Evolutionary conservation across 2,329 filamentous ascomycete genomes (phyloP).

Genomic region (Fonsecaea pedrosoi): DNA sequence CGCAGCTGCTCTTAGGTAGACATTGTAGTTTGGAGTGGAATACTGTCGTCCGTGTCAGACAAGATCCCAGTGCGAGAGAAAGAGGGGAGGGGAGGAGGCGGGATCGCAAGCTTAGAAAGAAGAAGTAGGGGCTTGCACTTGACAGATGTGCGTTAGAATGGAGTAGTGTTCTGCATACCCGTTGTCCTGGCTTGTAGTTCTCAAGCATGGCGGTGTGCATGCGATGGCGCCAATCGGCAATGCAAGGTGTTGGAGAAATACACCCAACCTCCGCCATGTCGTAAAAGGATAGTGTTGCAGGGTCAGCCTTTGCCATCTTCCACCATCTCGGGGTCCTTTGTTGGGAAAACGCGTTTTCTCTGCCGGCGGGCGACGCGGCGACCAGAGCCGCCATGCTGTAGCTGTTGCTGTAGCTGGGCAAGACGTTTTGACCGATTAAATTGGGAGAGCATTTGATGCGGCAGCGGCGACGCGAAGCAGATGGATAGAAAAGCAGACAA

Average conservation of each 20-base stretch:
- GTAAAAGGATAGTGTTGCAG: constrained; percentile 40
- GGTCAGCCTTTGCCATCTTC: constrained; percentile 56
- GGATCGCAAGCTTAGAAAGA: constrained; percentile 10
- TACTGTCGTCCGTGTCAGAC: constrained; percentile 30
- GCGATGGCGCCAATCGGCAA: constrained; percentile 45
- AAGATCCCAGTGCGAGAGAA: constrained; percentile 12
- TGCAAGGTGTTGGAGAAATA: constrained; percentile 40
- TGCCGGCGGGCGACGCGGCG: constrained; percentile 51
- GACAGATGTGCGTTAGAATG: constrained; percentile 33
- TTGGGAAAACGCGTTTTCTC: constrained; percentile 51
- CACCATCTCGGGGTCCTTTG: constrained; percentile 49
- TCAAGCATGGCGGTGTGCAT: constrained; percentile 39
- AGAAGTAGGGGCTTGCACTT: constrained; percentile 21
- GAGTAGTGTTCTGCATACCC: constrained; percentile 39
- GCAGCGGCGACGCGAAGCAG: constrained; percentile 19
- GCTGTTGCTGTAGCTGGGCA: constrained; percentile 42
- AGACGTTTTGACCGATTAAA: constrained; percentile 14
- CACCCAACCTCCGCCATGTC: constrained; percentile 42
- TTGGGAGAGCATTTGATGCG: constrained; percentile 36
- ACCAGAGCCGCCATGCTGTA: constrained; percentile 55
- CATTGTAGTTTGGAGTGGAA: constrained; percentile 19
- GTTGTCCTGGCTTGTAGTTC: constrained; percentile 36
- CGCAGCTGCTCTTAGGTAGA: constrained; percentile 37
- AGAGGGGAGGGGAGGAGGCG: constrained; percentile 13
- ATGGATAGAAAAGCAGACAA: constrained; percentile 7